Percentiles rank a stretch among this genome's conserved stretches.
Conservation (phyloP, 257 asterid species). For the Fraxinus anomala region DNA sequence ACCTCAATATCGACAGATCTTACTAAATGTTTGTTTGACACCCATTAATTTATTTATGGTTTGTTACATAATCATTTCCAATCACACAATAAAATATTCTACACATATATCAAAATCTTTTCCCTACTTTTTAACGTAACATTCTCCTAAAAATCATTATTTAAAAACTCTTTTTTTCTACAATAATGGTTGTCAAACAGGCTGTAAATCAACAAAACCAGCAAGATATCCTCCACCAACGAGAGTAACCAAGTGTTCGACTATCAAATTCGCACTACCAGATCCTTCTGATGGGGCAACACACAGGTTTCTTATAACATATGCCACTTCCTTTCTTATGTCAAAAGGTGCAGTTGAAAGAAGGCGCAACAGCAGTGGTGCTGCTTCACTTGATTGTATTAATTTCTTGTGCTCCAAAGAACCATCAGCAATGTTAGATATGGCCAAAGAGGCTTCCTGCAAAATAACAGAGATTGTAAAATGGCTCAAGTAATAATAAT, state of each 20-base stretch:
- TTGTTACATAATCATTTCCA: no score
- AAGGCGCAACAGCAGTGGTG: constrained; percentile 53
- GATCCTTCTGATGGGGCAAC: constrained; percentile 71
- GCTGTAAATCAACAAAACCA: constrained; percentile 69
- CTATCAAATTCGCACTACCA: constrained; percentile 65
- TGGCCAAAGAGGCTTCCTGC: constrained; percentile 95
- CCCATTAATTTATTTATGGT: no score
- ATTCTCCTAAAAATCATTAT: no score
- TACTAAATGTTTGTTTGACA: no score
- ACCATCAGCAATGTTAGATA: constrained; percentile 88
- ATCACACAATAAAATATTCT: no score
- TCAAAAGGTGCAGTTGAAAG: constrained; percentile 81
- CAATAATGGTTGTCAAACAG: no score
- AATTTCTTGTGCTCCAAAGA: constrained; percentile 73
- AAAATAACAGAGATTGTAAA: constrained; percentile 11
- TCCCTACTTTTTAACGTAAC: no score
- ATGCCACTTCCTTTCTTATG: constrained; percentile 87
- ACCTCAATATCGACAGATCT: no score
- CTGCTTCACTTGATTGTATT: constrained; percentile 77
- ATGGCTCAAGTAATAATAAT: background rate
- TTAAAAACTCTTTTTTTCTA: no score
- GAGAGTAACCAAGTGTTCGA: constrained; percentile 81
- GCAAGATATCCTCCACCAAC: constrained; percentile 70
- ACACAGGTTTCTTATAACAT: constrained; percentile 85
- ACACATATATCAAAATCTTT: no score